Conservation (phyloP, 2,329 filamentous ascomycete genomes). For the Paraphoma sp. region DNA sequence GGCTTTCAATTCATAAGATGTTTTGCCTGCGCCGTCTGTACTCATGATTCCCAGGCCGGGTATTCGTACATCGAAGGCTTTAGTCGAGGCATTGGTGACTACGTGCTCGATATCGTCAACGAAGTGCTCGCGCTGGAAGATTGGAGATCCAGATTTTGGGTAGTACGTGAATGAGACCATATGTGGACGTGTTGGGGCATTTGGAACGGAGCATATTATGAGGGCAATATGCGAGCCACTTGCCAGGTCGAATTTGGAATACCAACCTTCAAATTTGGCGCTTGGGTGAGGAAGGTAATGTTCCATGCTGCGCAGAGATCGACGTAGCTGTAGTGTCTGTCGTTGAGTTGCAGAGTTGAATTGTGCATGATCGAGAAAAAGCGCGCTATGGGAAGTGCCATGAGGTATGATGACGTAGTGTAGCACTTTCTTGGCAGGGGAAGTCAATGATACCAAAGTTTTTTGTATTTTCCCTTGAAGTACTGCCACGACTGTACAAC, state of each 20-base stretch:
- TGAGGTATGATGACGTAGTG: background rate
- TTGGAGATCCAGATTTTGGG: conserved; percentile 38
- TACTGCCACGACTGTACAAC: no score
- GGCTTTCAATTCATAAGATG: conserved; percentile 42
- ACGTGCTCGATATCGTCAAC: conserved; percentile 49
- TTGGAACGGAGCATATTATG: conserved; percentile 56
- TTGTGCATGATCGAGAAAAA: no score
- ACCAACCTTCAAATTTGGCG: conserved; percentile 58
- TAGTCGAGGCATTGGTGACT: conserved; percentile 28
- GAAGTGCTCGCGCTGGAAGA: conserved; percentile 54
- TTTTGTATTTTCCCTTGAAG: background rate
- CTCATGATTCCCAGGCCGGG: conserved; percentile 50
- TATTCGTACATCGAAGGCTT: conserved; percentile 50
- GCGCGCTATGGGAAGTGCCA: background rate
- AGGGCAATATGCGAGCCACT: conserved; percentile 55
- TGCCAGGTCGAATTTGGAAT: conserved; percentile 57
- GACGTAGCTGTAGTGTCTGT: background rate
- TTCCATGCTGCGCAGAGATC: conserved; percentile 39
- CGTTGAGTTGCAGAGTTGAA: no score
- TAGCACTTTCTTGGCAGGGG: conserved; percentile 5
- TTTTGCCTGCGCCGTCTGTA: conserved; percentile 44
- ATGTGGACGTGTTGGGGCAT: conserved; percentile 48
- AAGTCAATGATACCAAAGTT: background rate
- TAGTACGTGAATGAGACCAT: conserved; percentile 60
- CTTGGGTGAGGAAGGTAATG: conserved; percentile 52